Evolutionary conservation across 805 yeast species (phyloP).

Genomic region (Saturnispora quitensis): DNA sequence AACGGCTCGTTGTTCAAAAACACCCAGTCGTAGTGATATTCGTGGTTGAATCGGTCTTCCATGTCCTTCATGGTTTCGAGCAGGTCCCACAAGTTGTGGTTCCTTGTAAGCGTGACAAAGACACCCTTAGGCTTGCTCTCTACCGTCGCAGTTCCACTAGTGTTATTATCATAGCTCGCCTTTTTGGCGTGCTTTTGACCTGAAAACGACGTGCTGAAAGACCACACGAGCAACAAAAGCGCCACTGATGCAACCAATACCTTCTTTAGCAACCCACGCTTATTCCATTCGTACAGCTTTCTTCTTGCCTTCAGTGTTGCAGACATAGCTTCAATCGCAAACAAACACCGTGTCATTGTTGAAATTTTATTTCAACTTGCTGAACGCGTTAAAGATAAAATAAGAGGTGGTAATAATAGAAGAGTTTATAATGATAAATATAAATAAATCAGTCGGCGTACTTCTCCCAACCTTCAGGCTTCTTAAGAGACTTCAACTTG

Average conservation of each 20-base stretch:
- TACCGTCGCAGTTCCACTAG: neutral
- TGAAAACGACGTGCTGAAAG: slow-evolving; percentile 3
- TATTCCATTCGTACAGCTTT: slow-evolving; percentile 8
- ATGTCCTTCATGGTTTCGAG: slow-evolving; percentile 59
- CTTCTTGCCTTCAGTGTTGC: slow-evolving; percentile 3
- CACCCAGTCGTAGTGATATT: slow-evolving; percentile 87
- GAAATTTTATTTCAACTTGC: neutral
- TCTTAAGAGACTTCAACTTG: slow-evolving; percentile 43
- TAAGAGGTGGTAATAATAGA: neutral
- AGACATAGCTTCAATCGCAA: neutral
- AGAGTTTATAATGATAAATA: neutral
- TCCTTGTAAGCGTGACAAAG: slow-evolving; percentile 71
- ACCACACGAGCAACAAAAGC: neutral
- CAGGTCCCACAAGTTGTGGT: slow-evolving; percentile 52
- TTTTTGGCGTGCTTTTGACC: neutral
- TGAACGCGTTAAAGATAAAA: neutral
- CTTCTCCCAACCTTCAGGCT: slow-evolving; percentile 66
- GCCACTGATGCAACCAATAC: neutral
- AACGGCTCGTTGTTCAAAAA: slow-evolving; percentile 83
- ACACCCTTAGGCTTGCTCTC: slow-evolving; percentile 38
- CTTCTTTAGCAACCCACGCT: slow-evolving; percentile 2
- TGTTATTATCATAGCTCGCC: neutral
- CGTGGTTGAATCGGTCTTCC: slow-evolving; percentile 80
- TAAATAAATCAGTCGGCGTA: slow-evolving; percentile 30
- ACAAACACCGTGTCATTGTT: neutral